phyloP scores from a whole-genome alignment of 2,329 filamentous ascomycete species.

The Ceratocystis cacaofunesta region DNA sequence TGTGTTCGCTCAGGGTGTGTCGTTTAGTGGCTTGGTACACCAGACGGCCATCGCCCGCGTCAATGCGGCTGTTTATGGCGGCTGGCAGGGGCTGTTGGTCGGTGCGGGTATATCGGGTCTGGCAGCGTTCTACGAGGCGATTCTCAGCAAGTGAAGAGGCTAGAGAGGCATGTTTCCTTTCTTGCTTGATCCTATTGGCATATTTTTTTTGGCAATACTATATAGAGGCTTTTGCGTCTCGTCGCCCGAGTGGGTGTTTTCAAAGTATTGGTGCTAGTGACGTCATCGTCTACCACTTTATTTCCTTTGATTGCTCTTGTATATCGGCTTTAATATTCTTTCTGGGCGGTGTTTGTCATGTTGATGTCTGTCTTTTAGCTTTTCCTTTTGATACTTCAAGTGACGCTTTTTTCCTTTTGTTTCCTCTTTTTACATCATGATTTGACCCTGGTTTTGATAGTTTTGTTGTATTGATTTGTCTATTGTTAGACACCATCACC shows the following conservation, averaged over 20 bases:
- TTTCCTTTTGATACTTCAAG: background rate
- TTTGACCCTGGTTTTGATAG: no score
- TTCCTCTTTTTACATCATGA: background rate
- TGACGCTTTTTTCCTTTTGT: background rate
- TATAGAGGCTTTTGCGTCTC: no score
- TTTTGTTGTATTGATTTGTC: no score
- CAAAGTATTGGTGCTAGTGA: no score
- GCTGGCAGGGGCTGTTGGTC: conserved; percentile 53
- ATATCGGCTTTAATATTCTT: conserved; percentile 6
- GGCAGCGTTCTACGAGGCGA: conserved; percentile 62
- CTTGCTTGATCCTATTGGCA: no score
- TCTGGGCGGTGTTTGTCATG: background rate
- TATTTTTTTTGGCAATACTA: no score
- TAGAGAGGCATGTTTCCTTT: no score
- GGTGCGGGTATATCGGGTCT: conserved; percentile 54
- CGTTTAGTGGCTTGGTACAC: conserved; percentile 47
- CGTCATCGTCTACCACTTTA: background rate
- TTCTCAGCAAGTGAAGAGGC: conserved; percentile 47
- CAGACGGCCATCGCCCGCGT: conserved; percentile 46
- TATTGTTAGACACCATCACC: no score
- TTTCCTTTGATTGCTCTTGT: background rate
- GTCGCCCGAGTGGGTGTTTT: no score
- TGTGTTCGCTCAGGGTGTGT: conserved; percentile 56
- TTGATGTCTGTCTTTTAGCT: background rate
- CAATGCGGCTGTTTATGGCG: conserved; percentile 52